phyloP scores from a whole-genome alignment of 2,329 filamentous ascomycete species.

The Fusarium sp. region DNA sequence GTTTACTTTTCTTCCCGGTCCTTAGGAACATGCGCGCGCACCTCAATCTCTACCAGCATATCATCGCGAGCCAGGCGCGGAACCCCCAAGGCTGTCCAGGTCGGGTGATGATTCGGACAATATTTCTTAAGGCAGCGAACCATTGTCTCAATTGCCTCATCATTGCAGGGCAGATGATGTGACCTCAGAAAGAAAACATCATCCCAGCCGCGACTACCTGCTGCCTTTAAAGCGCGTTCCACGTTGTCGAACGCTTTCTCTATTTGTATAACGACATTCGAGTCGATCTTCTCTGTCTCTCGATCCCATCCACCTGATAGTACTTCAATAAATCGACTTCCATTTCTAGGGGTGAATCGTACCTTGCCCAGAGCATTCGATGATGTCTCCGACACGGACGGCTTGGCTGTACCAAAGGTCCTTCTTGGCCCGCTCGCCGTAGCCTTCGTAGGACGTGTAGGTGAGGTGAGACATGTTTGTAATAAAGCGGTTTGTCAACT shows the following conservation, averaged over 20 bases:
- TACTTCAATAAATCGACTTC: rapidly evolving
- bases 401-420: not conserved
- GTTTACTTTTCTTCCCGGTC: not conserved
- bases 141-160: not conserved
- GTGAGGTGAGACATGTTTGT: not conserved
- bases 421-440: not conserved
- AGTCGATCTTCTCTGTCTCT: not conserved
- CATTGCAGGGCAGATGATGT: not conserved
- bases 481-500: no score
- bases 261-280: not conserved
- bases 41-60: not conserved
- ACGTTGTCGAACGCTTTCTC: not conserved
- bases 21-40: not conserved
- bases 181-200: not conserved
- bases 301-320: not conserved
- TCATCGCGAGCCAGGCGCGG: not conserved
- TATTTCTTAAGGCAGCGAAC: not conserved
- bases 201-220: not conserved
- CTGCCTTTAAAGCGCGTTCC: not conserved
- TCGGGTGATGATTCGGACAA: not conserved
- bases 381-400: not conserved
- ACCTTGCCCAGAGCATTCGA: not conserved
- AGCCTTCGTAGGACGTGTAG: not conserved
- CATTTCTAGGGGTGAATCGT: rapidly evolving
- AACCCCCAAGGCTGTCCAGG: not conserved